Percentiles rank a stretch among this genome's conserved stretches.
Conservation (phyloP, 192 early-diverging fungal species). For the Chytriomyces sp. region DNA sequence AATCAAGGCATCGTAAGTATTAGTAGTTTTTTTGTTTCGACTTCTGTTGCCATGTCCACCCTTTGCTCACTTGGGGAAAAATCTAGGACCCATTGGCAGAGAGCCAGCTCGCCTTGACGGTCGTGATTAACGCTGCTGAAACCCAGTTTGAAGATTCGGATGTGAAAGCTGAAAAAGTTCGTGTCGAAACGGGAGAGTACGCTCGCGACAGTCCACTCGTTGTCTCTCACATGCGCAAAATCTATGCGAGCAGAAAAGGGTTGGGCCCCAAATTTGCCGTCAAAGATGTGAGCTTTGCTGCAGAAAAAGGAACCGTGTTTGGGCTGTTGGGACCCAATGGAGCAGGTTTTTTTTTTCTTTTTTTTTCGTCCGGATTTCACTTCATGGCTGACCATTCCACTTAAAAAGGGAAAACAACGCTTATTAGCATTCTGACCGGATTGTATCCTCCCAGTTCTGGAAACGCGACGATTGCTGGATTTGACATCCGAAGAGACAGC, state of each 20-base stretch:
- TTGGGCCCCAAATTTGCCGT: constrained; percentile 64
- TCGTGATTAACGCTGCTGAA: constrained; percentile 15
- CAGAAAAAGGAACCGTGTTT: constrained; percentile 65
- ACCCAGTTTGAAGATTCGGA: constrained; percentile 62
- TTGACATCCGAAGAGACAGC: constrained; percentile 58
- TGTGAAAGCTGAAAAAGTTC: constrained; percentile 63
- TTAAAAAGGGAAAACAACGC: constrained; percentile 68
- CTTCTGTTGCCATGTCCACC: background rate
- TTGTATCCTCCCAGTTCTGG: constrained; percentile 67
- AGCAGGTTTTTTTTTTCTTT: background rate
- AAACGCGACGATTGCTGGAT: constrained; percentile 65
- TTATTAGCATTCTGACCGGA: constrained; percentile 77
- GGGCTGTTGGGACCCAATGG: constrained; percentile 61
- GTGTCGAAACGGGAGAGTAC: constrained; percentile 53
- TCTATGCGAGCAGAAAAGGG: constrained; percentile 52
- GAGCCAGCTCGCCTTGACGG: constrained; percentile 46
- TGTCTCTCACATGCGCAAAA: constrained; percentile 70
- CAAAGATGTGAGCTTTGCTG: constrained; percentile 68
- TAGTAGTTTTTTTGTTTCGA: background rate
- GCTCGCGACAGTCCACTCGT: constrained; percentile 58
- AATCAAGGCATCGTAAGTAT: constrained; percentile 34
- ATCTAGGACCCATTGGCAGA: constrained; percentile 60
- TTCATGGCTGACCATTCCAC: background rate
- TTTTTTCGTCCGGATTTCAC: background rate
- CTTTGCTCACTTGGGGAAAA: background rate